Conservation (phyloP, 352 stramenopile genomes). For the Phytophthora macrochlamydospora region DNA sequence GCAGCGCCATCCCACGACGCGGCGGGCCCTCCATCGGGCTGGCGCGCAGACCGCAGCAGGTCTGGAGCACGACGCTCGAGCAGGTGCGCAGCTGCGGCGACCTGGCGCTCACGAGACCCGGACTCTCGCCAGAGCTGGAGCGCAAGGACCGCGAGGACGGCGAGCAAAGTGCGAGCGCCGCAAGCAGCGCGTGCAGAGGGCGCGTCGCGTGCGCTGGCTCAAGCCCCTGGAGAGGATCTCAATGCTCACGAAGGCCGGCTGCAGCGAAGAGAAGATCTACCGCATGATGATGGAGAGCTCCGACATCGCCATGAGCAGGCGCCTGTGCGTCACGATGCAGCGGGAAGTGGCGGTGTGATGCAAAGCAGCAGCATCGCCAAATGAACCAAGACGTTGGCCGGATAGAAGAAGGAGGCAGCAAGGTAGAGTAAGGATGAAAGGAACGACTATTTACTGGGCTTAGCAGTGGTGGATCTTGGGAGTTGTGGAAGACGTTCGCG, state of each 20-base stretch:
- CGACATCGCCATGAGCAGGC: slow-evolving; percentile 63
- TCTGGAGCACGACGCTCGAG: slow-evolving; percentile 58
- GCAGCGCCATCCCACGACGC: slow-evolving; percentile 53
- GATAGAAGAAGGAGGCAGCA: slow-evolving; percentile 9
- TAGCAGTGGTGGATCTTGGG: neutral
- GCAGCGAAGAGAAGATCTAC: slow-evolving; percentile 61
- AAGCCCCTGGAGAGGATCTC: slow-evolving; percentile 63
- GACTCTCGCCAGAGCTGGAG: neutral
- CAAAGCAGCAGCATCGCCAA: neutral
- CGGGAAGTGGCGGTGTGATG: slow-evolving; percentile 18
- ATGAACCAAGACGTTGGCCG: neutral
- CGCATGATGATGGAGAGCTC: slow-evolving; percentile 73
- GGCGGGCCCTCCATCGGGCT: slow-evolving; percentile 59
- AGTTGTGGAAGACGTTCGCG: neutral
- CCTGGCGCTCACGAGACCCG: slow-evolving; percentile 22
- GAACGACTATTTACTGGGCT: slow-evolving; percentile 30
- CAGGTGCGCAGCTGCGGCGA: slow-evolving; percentile 32
- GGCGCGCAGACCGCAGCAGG: slow-evolving; percentile 38
- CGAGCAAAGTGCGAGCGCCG: slow-evolving; percentile 8
- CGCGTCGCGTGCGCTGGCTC: slow-evolving; percentile 50
- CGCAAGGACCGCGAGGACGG: slow-evolving; percentile 14
- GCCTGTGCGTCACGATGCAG: slow-evolving; percentile 36
- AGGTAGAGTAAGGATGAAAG: slow-evolving; percentile 24
- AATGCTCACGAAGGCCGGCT: slow-evolving; percentile 64
- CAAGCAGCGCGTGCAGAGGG: slow-evolving; percentile 20